Conservation (phyloP, 2,329 filamentous ascomycete genomes). For the Exophiala aquamarina region DNA sequence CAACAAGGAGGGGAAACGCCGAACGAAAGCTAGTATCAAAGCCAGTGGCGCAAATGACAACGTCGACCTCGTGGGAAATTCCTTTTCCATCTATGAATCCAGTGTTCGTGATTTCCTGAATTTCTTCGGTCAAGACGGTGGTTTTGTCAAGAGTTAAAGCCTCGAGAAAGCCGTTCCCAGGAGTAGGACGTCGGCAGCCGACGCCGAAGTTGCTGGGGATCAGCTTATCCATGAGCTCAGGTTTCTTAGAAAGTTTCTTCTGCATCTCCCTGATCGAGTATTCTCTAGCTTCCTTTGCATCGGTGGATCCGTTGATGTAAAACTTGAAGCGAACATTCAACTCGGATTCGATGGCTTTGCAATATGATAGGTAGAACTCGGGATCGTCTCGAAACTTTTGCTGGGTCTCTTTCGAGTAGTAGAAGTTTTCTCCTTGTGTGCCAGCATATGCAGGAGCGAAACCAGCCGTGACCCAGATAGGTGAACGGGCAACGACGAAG, state of each 20-base stretch:
- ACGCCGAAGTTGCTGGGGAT: slow-evolving; percentile 29
- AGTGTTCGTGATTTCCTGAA: slow-evolving; percentile 19
- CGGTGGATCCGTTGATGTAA: slow-evolving; percentile 16
- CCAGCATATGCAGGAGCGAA: slow-evolving; percentile 19
- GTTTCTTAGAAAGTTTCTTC: slow-evolving; percentile 21
- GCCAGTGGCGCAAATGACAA: slow-evolving; percentile 30
- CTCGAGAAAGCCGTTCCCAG: slow-evolving; percentile 28
- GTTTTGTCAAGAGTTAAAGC: slow-evolving; percentile 19
- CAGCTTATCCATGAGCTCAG: slow-evolving; percentile 26
- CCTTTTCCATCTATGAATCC: slow-evolving; percentile 22
- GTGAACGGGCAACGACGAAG: slow-evolving; percentile 26
- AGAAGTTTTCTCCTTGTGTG: slow-evolving; percentile 16
- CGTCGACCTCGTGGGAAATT: slow-evolving; percentile 28
- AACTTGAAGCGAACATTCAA: slow-evolving; percentile 24
- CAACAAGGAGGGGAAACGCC: slow-evolving; percentile 18
- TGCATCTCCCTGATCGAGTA: slow-evolving; percentile 27
- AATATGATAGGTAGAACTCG: slow-evolving; percentile 17
- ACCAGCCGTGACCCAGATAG: slow-evolving; percentile 23
- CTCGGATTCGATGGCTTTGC: slow-evolving; percentile 25
- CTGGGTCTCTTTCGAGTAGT: slow-evolving; percentile 22
- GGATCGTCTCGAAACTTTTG: slow-evolving; percentile 23
- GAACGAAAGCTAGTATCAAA: slow-evolving; percentile 28
- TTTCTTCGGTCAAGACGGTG: slow-evolving; percentile 7
- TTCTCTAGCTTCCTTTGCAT: slow-evolving; percentile 12
- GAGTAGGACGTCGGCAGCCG: slow-evolving; percentile 29